A percentile compares a stretch with the other conserved stretches of the same genome.
These are phyloP conservation scores for Neopestalotiopsis sp. DNA, from an alignment of 2,329 filamentous ascomycete genomes.

Conservation along the genomic window DNA sequence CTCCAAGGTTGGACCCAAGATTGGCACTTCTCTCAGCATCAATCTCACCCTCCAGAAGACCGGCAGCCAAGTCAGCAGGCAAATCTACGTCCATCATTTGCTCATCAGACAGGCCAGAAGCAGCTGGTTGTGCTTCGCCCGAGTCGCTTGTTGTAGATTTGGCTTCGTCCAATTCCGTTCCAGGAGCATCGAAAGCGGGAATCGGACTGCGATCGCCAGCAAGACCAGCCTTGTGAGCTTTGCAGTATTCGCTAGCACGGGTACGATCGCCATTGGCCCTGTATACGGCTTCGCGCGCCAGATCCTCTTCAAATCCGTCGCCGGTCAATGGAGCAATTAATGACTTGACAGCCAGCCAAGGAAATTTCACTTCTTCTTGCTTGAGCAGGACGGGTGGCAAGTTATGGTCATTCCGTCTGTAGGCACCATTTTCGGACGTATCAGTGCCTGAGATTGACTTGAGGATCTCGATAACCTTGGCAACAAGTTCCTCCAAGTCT, in stretches of 20 bases:
- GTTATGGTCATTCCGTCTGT: conserved; percentile 63
- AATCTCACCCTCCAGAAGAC: conserved; percentile 31
- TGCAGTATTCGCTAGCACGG: conserved; percentile 76
- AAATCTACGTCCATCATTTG: conserved; percentile 32
- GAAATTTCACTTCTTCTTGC: conserved; percentile 48
- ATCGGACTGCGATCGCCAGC: conserved; percentile 70
- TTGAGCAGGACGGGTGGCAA: conserved; percentile 46
- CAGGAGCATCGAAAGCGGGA: conserved; percentile 57
- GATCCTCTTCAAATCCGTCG: conserved; percentile 47
- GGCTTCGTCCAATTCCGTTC: conserved; percentile 31
- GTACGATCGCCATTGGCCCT: conserved; percentile 72
- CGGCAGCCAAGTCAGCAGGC: conserved; percentile 27
- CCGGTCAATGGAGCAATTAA: conserved; percentile 39
- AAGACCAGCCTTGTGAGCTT: conserved; percentile 61
- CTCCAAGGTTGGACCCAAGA: neutral
- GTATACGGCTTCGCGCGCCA: conserved; percentile 81
- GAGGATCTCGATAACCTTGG: conserved; percentile 82
- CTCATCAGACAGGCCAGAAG: conserved; percentile 27
- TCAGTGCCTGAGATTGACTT: conserved; percentile 80
- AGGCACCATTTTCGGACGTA: conserved; percentile 66
- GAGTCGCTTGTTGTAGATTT: neutral
- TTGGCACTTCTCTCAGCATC: conserved; percentile 25
- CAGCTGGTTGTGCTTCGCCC: neutral
- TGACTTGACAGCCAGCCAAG: conserved; percentile 44
- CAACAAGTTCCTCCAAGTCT: conserved; percentile 75